Evolutionary conservation across 2,329 filamentous ascomycete species (phyloP).

Genomic region (Ceratocystis papillata): DNA sequence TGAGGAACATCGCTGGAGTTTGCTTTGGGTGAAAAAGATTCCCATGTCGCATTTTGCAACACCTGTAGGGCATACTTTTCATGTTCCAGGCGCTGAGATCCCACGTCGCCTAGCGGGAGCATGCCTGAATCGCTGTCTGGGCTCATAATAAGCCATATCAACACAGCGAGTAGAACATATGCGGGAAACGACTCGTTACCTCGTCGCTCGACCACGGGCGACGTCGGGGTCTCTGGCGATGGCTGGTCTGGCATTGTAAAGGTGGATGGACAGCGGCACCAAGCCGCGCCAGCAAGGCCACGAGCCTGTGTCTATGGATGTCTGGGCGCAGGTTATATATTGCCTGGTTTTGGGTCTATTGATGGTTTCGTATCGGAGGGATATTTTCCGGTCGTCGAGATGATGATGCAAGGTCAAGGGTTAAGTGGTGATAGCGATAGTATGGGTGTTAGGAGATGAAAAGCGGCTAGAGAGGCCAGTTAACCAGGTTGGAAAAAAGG

Average conservation of each 20-base stretch:
- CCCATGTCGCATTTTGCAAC: constrained; percentile 48
- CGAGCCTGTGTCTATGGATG: not conserved
- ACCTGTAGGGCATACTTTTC: constrained; percentile 43
- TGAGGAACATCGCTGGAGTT: not conserved
- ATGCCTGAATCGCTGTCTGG: constrained; percentile 30
- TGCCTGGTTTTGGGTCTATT: not conserved
- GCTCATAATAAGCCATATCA: constrained; percentile 23
- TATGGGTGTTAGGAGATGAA: not conserved
- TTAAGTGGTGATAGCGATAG: not conserved
- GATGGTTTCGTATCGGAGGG: not conserved
- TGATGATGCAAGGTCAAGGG: constrained; percentile 7
- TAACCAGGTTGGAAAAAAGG: not conserved
- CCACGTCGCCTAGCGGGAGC: constrained; percentile 28
- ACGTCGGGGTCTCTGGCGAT: constrained; percentile 1
- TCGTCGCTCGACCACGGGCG: not conserved
- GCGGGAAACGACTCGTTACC: constrained; percentile 19
- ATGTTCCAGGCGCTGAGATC: constrained; percentile 36
- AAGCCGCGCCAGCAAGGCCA: constrained; percentile 14
- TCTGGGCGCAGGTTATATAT: not conserved
- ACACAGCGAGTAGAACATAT: constrained; percentile 17
- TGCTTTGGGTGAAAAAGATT: constrained; percentile 44
- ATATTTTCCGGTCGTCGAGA: not conserved
- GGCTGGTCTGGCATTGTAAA: constrained; percentile 7
- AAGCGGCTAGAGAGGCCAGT: not conserved
- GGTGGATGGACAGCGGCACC: constrained; percentile 12